A percentile compares a stretch with the other conserved stretches of the same genome.
phyloP scores from a whole-genome alignment of 2,329 filamentous ascomycete species.

The Fusarium duplospermum region DNA sequence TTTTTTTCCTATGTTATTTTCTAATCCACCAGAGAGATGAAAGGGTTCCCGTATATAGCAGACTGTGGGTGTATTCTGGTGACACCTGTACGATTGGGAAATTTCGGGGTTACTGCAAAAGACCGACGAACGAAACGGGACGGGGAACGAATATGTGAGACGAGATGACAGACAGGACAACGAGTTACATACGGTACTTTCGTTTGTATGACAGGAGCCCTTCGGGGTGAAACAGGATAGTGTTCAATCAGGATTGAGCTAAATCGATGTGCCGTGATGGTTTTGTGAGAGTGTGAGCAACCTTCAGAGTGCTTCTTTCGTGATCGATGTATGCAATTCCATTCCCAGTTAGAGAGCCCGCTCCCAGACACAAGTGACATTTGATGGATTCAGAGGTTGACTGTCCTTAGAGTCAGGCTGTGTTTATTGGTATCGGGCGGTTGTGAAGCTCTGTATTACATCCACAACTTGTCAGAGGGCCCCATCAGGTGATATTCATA shows the following conservation, averaged over 20 bases:
- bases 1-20: constrained; percentile 25
- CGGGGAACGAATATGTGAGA: neutral
- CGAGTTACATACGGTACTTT: constrained; percentile 33
- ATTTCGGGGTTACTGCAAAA: constrained; percentile 15
- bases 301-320: neutral
- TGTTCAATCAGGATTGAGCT: constrained; percentile 27
- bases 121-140: neutral
- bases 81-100: constrained; percentile 14
- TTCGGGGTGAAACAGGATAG: constrained; percentile 14
- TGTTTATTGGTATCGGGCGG: too few species aligned
- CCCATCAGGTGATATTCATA: neutral
- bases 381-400: too few species aligned
- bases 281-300: neutral
- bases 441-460: neutral
- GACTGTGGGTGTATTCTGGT: constrained; percentile 18
- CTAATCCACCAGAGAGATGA: constrained; percentile 12
- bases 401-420: neutral
- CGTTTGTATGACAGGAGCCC: constrained; percentile 33
- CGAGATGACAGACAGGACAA: constrained; percentile 25
- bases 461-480: neutral
- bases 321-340: neutral
- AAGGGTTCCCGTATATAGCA: constrained; percentile 18
- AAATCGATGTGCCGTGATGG: neutral
- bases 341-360: neutral
- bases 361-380: neutral